These are phyloP conservation scores for Penicillium rolfsii DNA, from an alignment of 2,329 filamentous ascomycete genomes.

Conservation along the genomic window DNA sequence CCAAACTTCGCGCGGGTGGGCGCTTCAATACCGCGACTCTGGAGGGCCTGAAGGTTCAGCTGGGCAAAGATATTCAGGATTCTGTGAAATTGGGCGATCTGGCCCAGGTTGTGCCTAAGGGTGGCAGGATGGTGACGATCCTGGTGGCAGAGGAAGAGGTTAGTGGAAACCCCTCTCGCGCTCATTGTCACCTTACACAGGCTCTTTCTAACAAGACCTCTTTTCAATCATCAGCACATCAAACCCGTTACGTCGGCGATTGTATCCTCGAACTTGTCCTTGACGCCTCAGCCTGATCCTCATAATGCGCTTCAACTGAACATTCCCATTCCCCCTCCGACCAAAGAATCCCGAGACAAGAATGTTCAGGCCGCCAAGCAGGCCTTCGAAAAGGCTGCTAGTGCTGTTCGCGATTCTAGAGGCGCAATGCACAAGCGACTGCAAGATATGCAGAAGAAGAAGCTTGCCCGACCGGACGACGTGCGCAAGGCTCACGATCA, in stretches of 20 bases:
- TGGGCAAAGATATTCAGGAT: slow-evolving; percentile 57
- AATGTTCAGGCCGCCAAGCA: slow-evolving; percentile 46
- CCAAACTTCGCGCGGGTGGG: slow-evolving; percentile 64
- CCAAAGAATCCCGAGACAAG: slow-evolving; percentile 51
- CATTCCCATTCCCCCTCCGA: slow-evolving; percentile 51
- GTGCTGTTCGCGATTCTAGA: slow-evolving; percentile 47
- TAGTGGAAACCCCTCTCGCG: slow-evolving; percentile 31
- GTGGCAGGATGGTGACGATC: slow-evolving; percentile 62
- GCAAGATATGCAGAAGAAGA: slow-evolving; percentile 50
- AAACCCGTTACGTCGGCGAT: slow-evolving; percentile 52
- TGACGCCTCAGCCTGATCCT: slow-evolving; percentile 48
- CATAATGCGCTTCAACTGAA: slow-evolving; percentile 51
- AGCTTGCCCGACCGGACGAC: slow-evolving; percentile 50
- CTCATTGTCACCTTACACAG: not conserved
- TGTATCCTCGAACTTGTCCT: slow-evolving; percentile 45
- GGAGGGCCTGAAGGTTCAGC: slow-evolving; percentile 63
- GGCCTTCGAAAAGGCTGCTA: slow-evolving; percentile 48
- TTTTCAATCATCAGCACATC: slow-evolving; percentile 39
- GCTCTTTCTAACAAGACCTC: not conserved
- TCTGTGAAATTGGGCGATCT: slow-evolving; percentile 62
- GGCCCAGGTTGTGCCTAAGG: slow-evolving; percentile 69
- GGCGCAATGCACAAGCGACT: slow-evolving; percentile 50
- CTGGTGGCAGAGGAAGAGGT: slow-evolving; percentile 67
- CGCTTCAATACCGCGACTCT: slow-evolving; percentile 65
- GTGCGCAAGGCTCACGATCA: slow-evolving; percentile 50